Conservation (phyloP, 179 eudicot species). For the Sideroxylon spinosum region DNA sequence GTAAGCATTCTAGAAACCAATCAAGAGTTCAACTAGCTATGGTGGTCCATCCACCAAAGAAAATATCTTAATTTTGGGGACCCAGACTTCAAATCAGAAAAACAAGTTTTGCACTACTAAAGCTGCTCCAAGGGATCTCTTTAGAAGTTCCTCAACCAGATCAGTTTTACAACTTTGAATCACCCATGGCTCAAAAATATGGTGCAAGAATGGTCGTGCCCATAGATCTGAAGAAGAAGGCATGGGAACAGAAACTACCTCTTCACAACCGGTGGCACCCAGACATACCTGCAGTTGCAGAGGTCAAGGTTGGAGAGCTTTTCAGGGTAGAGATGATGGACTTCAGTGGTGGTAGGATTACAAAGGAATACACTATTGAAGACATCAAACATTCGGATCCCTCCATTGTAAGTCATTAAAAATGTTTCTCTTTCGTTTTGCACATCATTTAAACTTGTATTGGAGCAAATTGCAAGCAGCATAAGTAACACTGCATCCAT, state of each 20-base stretch:
- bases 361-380: slow-evolving; percentile 33
- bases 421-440: not conserved
- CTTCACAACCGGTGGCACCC: slow-evolving; percentile 53
- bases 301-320: slow-evolving; percentile 34
- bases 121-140: too few species aligned
- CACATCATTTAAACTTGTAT: too few species aligned
- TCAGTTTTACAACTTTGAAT: not conserved
- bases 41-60: too few species aligned
- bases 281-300: slow-evolving; percentile 38
- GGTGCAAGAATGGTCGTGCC: slow-evolving; percentile 49
- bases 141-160: too few species aligned
- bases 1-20: too few species aligned
- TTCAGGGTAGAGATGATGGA: slow-evolving; percentile 64
- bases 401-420: slow-evolving; percentile 33
- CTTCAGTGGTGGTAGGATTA: slow-evolving; percentile 45
- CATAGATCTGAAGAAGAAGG: slow-evolving; percentile 40
- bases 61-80: too few species aligned
- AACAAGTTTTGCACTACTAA: too few species aligned
- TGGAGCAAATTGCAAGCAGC: too few species aligned
- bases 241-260: slow-evolving; percentile 38
- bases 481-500: too few species aligned
- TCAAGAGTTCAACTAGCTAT: too few species aligned
- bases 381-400: slow-evolving; percentile 41
- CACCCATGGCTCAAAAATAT: slow-evolving; percentile 19
- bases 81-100: too few species aligned